Evolutionary conservation across 306 rosid species (phyloP).

Genomic region (Pterocarpus santalinus): DNA sequence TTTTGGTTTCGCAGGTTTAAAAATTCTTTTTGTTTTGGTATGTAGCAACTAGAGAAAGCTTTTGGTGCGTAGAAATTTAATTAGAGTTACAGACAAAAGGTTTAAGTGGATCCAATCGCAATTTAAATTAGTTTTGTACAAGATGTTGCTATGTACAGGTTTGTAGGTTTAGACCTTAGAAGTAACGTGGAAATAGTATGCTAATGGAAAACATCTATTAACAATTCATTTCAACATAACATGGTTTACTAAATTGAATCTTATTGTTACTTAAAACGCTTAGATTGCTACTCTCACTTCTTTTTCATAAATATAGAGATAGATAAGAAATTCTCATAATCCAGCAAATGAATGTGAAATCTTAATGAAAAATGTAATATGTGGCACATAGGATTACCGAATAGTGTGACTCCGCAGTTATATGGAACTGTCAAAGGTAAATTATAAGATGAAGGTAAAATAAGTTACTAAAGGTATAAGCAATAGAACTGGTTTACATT

Average conservation of each 20-base stretch:
- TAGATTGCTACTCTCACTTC: neutral
- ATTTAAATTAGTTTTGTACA: neutral
- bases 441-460: constrained; percentile 49
- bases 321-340: neutral
- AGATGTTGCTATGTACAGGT: neutral
- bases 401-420: constrained; percentile 26
- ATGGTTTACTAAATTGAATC: neutral
- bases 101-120: constrained; percentile 4
- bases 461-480: constrained; percentile 33
- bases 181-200: neutral
- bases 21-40: neutral
- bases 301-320: neutral
- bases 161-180: constrained; percentile 3
- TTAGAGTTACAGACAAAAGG: constrained; percentile 7
- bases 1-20: constrained; percentile 11
- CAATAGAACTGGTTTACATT: constrained; percentile 26
- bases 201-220: neutral
- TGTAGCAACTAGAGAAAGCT: constrained; percentile 1
- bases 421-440: constrained; percentile 39
- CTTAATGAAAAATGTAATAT: neutral
- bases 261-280: neutral
- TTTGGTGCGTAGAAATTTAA: constrained; percentile 10
- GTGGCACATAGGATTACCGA: neutral
- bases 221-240: neutral
- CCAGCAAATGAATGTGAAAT: neutral